Evolutionary conservation across 2,329 filamentous ascomycete genomes (phyloP).

Genomic region (Albophoma yamanashiensis): DNA sequence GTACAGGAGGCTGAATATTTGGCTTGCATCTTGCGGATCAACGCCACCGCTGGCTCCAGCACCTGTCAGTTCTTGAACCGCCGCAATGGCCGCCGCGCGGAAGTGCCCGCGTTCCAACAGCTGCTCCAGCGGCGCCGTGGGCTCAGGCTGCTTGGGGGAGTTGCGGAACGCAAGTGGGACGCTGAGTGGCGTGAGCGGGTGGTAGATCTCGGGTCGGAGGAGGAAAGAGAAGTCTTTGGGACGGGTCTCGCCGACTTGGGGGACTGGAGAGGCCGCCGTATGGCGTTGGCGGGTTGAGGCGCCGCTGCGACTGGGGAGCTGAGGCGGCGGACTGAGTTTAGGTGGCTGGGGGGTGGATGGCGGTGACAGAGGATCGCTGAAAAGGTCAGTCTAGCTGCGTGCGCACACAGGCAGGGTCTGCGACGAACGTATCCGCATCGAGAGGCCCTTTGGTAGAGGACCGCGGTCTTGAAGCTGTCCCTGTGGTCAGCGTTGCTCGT

Average conservation of each 20-base stretch:
- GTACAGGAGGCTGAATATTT: slow-evolving; percentile 71
- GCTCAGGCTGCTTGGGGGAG: slow-evolving; percentile 50
- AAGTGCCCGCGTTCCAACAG: slow-evolving; percentile 69
- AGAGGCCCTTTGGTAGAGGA: slow-evolving; percentile 7
- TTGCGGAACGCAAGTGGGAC: slow-evolving; percentile 58
- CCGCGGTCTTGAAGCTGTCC: slow-evolving; percentile 6
- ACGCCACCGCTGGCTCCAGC: slow-evolving; percentile 30
- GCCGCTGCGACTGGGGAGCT: neutral
- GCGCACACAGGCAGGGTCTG: too few relatives aligned
- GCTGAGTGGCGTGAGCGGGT: slow-evolving; percentile 58
- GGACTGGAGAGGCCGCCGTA: slow-evolving; percentile 14
- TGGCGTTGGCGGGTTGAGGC: slow-evolving; percentile 11
- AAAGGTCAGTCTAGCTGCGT: neutral
- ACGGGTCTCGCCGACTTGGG: slow-evolving; percentile 9
- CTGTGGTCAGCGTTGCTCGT: neutral
- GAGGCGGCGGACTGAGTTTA: neutral
- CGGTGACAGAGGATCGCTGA: slow-evolving; percentile 2
- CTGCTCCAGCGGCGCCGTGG: slow-evolving; percentile 53
- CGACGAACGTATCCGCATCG: slow-evolving; percentile 5
- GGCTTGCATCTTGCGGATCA: slow-evolving; percentile 44
- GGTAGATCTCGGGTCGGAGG: slow-evolving; percentile 71
- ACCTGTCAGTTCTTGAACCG: slow-evolving; percentile 49
- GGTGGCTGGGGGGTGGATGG: slow-evolving; percentile 5
- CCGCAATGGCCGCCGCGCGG: slow-evolving; percentile 62
- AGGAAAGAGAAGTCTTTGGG: slow-evolving; percentile 70